Base-by-base conservation (phyloP, 345 rosid genomes). In the Limnanthes douglasii region DNA sequence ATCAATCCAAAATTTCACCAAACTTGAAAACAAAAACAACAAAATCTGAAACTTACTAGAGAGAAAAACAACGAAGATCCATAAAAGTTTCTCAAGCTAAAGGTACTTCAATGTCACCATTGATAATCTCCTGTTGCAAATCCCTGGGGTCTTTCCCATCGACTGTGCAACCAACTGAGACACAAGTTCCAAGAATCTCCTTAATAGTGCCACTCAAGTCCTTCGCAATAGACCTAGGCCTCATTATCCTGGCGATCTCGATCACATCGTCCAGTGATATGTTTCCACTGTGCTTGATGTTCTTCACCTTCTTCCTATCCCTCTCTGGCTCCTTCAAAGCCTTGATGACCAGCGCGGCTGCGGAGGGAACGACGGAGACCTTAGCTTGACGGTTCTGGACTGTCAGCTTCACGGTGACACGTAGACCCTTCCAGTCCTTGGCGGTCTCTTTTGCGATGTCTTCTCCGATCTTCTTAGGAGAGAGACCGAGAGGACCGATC, bases 401-500 rank as follows among this genome's bases (percentile, higher is more conserved):
- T 6, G 76, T 69, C 4, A 69, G 54, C 63, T 70, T 70, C 41
- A 70, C 77, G 6, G 72, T 70, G 0, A 70, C 73, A 2, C 73
- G 66, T 1, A 70, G 69, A 7, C 77, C 77, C 55, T 70, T 70
- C 77, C 77, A 70, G 29, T 70, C 77, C 18, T 66, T 70, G 4
- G 69, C 72, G 0, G 77, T 70, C 46, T 70, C 77, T 22, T 70
- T 70, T 12, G 77, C 77, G 15, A 70, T 70, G 45, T 70, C 77
- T 59, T 70, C 78, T 41, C 78, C 73, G 57, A 70, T 66, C 42
- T 69, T 69, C 55, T 65, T 69, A 0, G 76, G 76, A 6, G 72
- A 68, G 25, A 69, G 72, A 48, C 76, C 76, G n/a, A 69, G 76
- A 1, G 76, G 76, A 15, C 76, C 76, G 45, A 69, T 69, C 59